Conservation (phyloP, 2,329 filamentous ascomycete genomes). For the Leptographium lundbergii region DNA sequence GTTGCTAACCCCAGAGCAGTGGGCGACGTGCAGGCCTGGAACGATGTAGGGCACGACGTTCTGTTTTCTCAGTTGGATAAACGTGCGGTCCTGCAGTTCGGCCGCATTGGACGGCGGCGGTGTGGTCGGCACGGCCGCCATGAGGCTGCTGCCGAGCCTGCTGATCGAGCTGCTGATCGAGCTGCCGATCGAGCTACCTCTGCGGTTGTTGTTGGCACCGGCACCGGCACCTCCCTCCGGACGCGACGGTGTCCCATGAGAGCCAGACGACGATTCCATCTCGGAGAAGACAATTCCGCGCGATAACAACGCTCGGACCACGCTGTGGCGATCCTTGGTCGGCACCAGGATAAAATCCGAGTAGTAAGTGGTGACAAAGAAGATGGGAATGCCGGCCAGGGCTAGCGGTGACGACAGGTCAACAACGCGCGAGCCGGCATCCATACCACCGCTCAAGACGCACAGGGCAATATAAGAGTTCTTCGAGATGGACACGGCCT, state of each 20-base stretch:
- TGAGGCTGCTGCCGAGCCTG: constrained; percentile 11
- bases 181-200: constrained; percentile 11
- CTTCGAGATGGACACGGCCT: constrained; percentile 57
- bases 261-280: constrained; percentile 52
- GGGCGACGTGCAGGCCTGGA: constrained; percentile 56
- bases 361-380: constrained; percentile 98
- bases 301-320: constrained; percentile 63
- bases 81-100: constrained; percentile 74
- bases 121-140: constrained; percentile 42
- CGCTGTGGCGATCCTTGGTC: constrained; percentile 56
- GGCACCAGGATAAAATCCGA: constrained; percentile 94
- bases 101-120: constrained; percentile 65
- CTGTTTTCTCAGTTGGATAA: constrained; percentile 66
- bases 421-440: constrained; percentile 81
- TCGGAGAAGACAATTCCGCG: constrained; percentile 78
- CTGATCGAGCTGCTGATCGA: constrained; percentile 44
- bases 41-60: constrained; percentile 63
- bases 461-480: constrained; percentile 83
- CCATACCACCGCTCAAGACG: constrained; percentile 78
- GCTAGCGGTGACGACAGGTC: constrained; percentile 86
- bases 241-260: constrained; percentile 28
- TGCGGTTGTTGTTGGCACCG: not conserved
- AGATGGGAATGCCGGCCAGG: constrained; percentile 86
- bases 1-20: constrained; percentile 53
- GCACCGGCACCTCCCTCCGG: constrained; percentile 7